These are phyloP conservation scores for Casuarina equisetifolia DNA, from an alignment of 306 rosid genomes.

Conservation along the genomic window DNA sequence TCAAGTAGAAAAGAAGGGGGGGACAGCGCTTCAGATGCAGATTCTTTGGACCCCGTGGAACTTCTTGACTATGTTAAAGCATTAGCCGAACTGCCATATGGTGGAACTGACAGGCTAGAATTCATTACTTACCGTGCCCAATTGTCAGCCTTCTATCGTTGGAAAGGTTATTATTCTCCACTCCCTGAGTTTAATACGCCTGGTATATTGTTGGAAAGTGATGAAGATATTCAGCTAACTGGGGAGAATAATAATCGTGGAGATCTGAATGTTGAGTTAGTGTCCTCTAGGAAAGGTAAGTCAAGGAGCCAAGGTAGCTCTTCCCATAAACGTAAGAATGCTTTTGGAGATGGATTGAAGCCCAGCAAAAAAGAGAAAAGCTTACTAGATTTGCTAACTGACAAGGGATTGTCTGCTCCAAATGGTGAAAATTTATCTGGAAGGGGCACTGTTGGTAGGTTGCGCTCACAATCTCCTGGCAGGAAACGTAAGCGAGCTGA, in stretches of 20 bases:
- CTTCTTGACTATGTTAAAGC: conserved; percentile 53
- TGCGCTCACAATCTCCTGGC: conserved; percentile 19
- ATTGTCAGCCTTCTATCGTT: conserved; percentile 50
- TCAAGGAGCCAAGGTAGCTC: conserved; percentile 18
- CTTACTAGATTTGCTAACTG: conserved; percentile 42
- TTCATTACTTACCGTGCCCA: conserved; percentile 45
- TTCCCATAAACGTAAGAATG: conserved; percentile 32
- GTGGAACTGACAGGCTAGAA: conserved; percentile 48
- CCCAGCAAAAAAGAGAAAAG: conserved; percentile 38
- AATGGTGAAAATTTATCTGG: conserved; percentile 24
- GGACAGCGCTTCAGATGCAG: conserved; percentile 38
- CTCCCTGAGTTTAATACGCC: conserved; percentile 50
- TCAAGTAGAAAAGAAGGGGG: conserved; percentile 55
- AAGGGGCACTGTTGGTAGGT: conserved; percentile 26
- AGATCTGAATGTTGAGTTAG: conserved; percentile 21
- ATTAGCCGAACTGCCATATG: conserved; percentile 49
- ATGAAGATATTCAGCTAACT: conserved; percentile 29
- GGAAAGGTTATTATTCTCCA: conserved; percentile 61
- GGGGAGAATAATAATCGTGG: conserved; percentile 29
- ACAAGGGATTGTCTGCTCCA: conserved; percentile 28
- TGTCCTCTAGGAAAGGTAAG: conserved; percentile 15
- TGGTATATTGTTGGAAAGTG: conserved; percentile 45
- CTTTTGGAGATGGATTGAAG: conserved; percentile 14
- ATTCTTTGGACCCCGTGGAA: conserved; percentile 58
- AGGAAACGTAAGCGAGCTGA: conserved; percentile 41